Evolutionary conservation across 257 asterid genomes (phyloP).

Genomic region (Plantago ovata): DNA sequence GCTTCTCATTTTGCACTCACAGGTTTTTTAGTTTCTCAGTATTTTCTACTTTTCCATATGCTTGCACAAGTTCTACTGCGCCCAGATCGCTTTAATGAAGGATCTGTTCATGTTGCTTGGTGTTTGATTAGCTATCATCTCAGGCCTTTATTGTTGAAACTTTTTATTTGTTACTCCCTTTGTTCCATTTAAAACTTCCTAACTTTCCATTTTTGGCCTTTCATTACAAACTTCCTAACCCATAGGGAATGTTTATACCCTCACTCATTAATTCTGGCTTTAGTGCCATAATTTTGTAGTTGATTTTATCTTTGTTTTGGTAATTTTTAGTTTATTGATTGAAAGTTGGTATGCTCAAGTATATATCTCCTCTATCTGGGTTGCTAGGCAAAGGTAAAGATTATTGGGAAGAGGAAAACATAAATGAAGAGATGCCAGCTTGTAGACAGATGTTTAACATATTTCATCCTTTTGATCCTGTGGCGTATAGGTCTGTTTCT

Average conservation of each 20-base stretch:
- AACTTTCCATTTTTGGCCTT: too few species aligned
- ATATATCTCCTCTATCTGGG: slow-evolving; percentile 18
- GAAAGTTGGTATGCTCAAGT: slow-evolving; percentile 7
- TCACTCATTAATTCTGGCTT: too few species aligned
- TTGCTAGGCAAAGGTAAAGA: slow-evolving; percentile 68
- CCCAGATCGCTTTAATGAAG: not conserved
- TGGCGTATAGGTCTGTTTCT: slow-evolving; percentile 72
- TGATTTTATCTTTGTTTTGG: too few species aligned
- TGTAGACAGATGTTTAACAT: slow-evolving; percentile 89
- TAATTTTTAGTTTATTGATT: too few species aligned
- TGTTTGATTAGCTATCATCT: not conserved
- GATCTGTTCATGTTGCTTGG: not conserved
- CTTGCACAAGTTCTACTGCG: slow-evolving; percentile 4
- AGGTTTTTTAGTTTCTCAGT: too few species aligned
- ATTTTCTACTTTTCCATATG: slow-evolving; percentile 1
- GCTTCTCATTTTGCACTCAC: slow-evolving; percentile 14
- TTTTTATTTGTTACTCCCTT: not conserved
- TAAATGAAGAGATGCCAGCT: slow-evolving; percentile 91
- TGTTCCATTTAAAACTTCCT: too few species aligned
- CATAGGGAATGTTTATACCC: too few species aligned
- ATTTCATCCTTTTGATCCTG: slow-evolving; percentile 97
- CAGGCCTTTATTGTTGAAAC: not conserved
- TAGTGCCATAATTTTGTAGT: too few species aligned
- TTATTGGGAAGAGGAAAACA: slow-evolving; percentile 79
- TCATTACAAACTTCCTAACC: too few species aligned